Evolutionary conservation across 2,329 filamentous ascomycete species (phyloP).

Genomic region (Fusarium pseudonygamai): DNA sequence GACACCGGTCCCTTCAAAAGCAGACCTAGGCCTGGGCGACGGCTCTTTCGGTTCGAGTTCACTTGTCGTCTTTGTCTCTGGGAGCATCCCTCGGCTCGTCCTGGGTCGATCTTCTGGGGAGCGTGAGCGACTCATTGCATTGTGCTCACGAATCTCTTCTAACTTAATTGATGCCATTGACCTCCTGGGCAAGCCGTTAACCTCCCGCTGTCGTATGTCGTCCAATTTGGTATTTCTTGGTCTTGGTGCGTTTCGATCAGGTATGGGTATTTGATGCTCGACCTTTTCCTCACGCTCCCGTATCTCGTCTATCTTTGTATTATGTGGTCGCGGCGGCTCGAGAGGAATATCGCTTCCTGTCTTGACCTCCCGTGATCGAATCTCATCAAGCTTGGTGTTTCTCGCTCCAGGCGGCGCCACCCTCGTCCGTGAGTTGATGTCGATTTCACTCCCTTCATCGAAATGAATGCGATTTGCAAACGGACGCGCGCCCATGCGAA

Average conservation of each 20-base stretch:
- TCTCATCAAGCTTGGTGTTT: constrained; percentile 58
- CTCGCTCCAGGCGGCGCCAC: constrained; percentile 45
- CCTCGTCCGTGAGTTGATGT: constrained; percentile 43
- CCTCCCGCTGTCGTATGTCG: constrained; percentile 57
- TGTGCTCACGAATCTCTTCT: constrained; percentile 62
- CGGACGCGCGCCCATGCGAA: constrained; percentile 51
- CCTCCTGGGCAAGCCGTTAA: constrained; percentile 55
- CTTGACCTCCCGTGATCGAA: constrained; percentile 54
- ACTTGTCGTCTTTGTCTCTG: constrained; percentile 11
- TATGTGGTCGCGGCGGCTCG: constrained; percentile 29
- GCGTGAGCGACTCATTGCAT: constrained; percentile 55
- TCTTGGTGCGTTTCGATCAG: constrained; percentile 43
- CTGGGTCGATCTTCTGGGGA: constrained; percentile 52
- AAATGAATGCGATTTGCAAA: constrained; percentile 49
- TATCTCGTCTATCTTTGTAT: constrained; percentile 51
- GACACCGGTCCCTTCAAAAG: constrained; percentile 45
- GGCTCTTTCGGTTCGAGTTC: constrained; percentile 31
- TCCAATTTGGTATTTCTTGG: constrained; percentile 59
- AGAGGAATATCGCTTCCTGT: constrained; percentile 41
- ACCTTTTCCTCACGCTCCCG: constrained; percentile 47
- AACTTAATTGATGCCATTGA: constrained; percentile 60
- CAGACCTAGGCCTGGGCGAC: constrained; percentile 34
- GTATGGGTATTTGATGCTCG: constrained; percentile 46
- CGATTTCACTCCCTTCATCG: constrained; percentile 44
- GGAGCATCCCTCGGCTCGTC: constrained; percentile 34